Base-by-base conservation (phyloP, 164 flowering plant species). In the Umbilicus rupestris region DNA sequence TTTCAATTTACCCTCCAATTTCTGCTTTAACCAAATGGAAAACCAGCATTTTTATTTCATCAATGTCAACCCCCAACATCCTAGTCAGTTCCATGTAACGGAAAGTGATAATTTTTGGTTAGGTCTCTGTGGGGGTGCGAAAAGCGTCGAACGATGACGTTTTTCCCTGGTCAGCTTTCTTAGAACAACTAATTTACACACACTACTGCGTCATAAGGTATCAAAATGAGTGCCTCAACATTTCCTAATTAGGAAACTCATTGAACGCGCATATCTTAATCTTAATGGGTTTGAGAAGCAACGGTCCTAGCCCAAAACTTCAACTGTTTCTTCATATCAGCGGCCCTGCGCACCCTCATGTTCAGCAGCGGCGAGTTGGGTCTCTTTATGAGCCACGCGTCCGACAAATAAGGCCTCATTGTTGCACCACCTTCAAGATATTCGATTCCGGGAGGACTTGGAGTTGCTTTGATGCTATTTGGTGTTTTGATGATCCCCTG, bases 391-490 rank as follows among this genome's bases (percentile, higher is more conserved):
- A 83, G 66, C 94, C 94, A 88, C 16, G 94, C 84, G 52, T 88
- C 94, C 1, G 94, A 85, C 19, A 85, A 67, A 70, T 88, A 88
- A 3, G 94, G 94, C 73, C 85, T 78, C 45, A 42, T 73, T 7
- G 74, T 62, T 1, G 14, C 62, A 28, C 58, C 66, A 9, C 63
- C 49, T 58, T 71, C 70, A 15, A 66, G 69, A 0, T 49, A 55
- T 19, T 70, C 65, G 30, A 20, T 50, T 16, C 59, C 65, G 4
- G n/a, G 9, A 10, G 22, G 71, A n/a, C 57, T 50, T 22, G 52
- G 22, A 14, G 37, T 31, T 35, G 6, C n/a, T n/a, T n/a, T 50
- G 29, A 52, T 52, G 58, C 24, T 52, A 3, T 1, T 52, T 22
- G 16, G 3, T 66, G 55, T 41, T 45, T 15, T 55, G 64, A 62